phyloP scores from a whole-genome alignment of 176 grass and related monocot genomes.

The Hyparrhenia diplandra region DNA sequence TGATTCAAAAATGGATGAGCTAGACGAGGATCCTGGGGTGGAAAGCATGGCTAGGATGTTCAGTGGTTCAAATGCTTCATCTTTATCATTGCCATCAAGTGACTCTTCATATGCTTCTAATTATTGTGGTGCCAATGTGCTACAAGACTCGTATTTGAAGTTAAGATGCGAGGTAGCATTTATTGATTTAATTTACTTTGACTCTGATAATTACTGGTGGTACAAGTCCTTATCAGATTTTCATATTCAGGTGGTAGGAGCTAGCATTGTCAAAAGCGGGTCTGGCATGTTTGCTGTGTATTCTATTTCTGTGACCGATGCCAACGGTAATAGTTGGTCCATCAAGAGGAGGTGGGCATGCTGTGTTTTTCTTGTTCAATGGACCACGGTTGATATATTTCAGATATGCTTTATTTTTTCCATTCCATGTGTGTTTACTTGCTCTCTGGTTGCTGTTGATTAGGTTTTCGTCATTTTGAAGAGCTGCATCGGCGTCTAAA shows the following conservation, averaged over 20 bases:
- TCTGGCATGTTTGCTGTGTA: slow-evolving; percentile 98
- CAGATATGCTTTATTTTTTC: background rate
- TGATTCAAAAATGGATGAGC: slow-evolving; percentile 43
- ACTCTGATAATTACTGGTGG: slow-evolving; percentile 14
- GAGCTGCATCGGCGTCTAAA: slow-evolving; percentile 93
- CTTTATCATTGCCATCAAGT: slow-evolving; percentile 55
- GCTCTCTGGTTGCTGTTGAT: slow-evolving; percentile 3
- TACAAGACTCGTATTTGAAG: slow-evolving; percentile 89
- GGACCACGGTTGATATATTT: slow-evolving; percentile 4
- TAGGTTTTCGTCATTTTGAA: slow-evolving; percentile 99
- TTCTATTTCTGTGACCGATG: slow-evolving; percentile 85
- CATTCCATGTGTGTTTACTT: background rate
- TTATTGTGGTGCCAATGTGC: slow-evolving; percentile 60
- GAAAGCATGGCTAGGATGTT: slow-evolving; percentile 59
- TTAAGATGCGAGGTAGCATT: slow-evolving; percentile 86
- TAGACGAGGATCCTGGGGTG: slow-evolving; percentile 45
- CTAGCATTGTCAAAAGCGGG: slow-evolving; percentile 95
- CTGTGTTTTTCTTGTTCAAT: slow-evolving; percentile 18
- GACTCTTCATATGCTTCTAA: slow-evolving; percentile 61
- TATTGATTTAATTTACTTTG: slow-evolving; percentile 3
- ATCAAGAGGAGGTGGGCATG: slow-evolving; percentile 88
- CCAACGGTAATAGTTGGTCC: slow-evolving; percentile 88
- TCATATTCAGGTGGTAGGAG: slow-evolving; percentile 70
- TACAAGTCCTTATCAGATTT: slow-evolving; percentile 31
- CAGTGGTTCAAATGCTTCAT: slow-evolving; percentile 67